A percentile compares a stretch with the other conserved stretches of the same genome.
Evolutionary conservation across 78 protist species (phyloP).

Genomic region (Dictyostelium capitatum): DNA sequence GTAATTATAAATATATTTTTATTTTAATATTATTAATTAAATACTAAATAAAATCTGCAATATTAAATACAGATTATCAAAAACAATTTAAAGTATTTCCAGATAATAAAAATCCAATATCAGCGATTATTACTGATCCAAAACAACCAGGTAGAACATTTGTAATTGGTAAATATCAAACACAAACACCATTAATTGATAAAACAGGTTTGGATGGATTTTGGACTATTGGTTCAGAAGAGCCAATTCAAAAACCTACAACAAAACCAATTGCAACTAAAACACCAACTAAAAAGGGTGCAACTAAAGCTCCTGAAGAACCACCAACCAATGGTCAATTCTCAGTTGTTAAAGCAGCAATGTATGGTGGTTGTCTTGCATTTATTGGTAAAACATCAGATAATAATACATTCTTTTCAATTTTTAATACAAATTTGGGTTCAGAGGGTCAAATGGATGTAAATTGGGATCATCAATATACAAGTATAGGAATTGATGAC

Average conservation of each 20-base stretch:
- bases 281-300: background rate
- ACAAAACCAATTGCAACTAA: background rate
- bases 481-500: slow-evolving; percentile 54
- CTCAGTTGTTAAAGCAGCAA: background rate
- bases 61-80: background rate
- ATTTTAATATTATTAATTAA: too few species aligned
- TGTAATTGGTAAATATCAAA: slow-evolving; percentile 12
- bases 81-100: background rate
- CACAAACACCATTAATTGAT: background rate
- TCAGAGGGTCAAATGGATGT: too few species aligned
- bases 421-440: background rate
- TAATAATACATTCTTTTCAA: background rate
- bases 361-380: background rate
- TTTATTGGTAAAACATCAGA: background rate
- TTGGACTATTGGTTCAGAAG: background rate
- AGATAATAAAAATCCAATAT: background rate
- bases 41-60: too few species aligned
- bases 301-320: background rate
- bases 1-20: too few species aligned
- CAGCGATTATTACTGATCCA: background rate
- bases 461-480: background rate
- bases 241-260: background rate
- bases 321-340: background rate
- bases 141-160: background rate
- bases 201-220: background rate